Percentiles rank a stretch among this genome's conserved stretches.
phyloP scores from a whole-genome alignment of 2,329 filamentous ascomycete species.

The Penicillium sp. region DNA sequence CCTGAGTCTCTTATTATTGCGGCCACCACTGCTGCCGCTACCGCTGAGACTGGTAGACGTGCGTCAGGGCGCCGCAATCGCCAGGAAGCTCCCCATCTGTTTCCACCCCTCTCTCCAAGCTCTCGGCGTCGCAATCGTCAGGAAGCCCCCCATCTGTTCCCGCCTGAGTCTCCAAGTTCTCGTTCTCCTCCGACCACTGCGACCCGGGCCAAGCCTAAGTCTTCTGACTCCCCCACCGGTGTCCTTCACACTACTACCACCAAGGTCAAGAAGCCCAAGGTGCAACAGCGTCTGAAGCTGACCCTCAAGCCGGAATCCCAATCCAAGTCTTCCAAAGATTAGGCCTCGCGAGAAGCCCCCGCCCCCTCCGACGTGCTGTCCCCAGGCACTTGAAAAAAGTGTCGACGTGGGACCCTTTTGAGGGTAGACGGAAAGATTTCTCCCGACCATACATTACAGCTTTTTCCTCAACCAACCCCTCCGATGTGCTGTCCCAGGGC shows the following conservation, averaged over 20 bases:
- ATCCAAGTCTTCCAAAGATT: not conserved
- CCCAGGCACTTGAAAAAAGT: no score
- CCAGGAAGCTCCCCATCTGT: no score
- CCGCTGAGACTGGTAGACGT: not conserved
- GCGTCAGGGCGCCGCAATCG: conserved; percentile 9
- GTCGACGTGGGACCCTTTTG: no score
- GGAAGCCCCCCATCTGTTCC: no score
- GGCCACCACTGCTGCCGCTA: no score
- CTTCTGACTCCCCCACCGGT: not conserved
- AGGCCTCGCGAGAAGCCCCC: no score
- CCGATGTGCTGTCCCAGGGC: conserved; percentile 2
- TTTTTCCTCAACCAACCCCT: not conserved
- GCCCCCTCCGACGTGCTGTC: no score
- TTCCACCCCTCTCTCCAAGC: no score
- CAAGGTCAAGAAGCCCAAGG: conserved; percentile 3
- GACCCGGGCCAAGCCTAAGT: conserved; percentile 2
- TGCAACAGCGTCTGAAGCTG: conserved; percentile 15
- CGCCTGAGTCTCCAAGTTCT: no score
- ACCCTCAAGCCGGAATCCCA: conserved; percentile 15
- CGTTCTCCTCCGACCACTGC: conserved; percentile 1
- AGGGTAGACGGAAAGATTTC: no score
- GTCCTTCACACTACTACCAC: not conserved
- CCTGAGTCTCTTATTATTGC: no score
- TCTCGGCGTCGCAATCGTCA: no score
- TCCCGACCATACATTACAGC: not conserved